Evolutionary conservation across 352 stramenopile genomes (phyloP), one percentile per base, ranked within the genome.

Genomic region (Elongisporangium prolatum): DNA sequence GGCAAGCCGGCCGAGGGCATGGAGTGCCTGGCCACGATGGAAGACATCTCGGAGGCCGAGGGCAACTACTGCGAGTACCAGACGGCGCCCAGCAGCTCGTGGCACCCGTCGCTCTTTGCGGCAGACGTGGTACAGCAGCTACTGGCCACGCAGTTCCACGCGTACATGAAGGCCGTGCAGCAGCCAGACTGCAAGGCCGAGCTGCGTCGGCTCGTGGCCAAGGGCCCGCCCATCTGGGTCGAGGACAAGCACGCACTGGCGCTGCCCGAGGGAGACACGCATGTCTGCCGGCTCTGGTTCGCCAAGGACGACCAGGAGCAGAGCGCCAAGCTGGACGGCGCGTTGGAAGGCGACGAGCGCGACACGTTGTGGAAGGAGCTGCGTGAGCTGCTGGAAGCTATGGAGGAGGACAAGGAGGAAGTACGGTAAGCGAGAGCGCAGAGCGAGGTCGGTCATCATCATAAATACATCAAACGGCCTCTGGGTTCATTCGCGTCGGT

Each of bases 131-230:
- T 93, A 56, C 68, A 88, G 71, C 76, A 97, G 64, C 75, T 98
- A 16, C 73, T 96, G 5, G 67, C 79, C 20, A 82, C 86, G 55
- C 93, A 98, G 75, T 98, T 98, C 75, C 71, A 90, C 62, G 81
- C 86, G 50, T 98, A 89, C 76, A 89, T 98, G 65, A 90, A 96
- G 61, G 86, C 89, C 37, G 91, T 98, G 37, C 91, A 98, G 69
- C 85, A 93, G 50, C 85, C 92, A 13, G 91, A 98, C 67, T 98
- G 95, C 81, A 97, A 98, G 69, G 95, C 95, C 21, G 92, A 98
- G 67, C 68, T 98, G 58, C 80, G 89, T 40, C 87, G 95, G n/a
- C 71, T 98, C 13, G 75, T 98, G 48, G 74, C 75, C 20, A 88
- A 84, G 40, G 95, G 95, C 0, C 95, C 95, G 28, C 95, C 95